Percentiles rank a stretch among this genome's conserved stretches.
phyloP scores from a whole-genome alignment of 495 filamentous ascomycete genomes.

The Bombardia bombarda region DNA sequence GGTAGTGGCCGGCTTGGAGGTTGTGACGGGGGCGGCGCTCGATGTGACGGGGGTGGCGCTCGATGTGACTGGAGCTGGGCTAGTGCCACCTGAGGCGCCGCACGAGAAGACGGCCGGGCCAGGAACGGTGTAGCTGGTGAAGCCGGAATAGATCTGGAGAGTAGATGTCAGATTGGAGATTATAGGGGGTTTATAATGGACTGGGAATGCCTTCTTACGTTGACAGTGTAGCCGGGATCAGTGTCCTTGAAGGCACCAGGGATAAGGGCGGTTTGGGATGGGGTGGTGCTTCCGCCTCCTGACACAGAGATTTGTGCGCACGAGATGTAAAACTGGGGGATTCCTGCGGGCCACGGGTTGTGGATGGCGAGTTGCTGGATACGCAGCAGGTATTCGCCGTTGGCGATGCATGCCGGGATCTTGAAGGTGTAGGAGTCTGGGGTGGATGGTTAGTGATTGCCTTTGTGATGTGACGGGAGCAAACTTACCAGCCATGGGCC shows the following conservation, averaged over 20 bases:
- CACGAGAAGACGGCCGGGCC: constrained; percentile 20
- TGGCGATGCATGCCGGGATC: constrained; percentile 47
- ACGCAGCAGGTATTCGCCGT: constrained; percentile 55
- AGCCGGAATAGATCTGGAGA: constrained; percentile 22
- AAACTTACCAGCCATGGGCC: constrained; percentile 32
- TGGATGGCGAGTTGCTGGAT: constrained; percentile 56
- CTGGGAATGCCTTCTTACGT: constrained; percentile 13
- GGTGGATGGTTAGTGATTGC: no score
- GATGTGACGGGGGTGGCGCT: not conserved
- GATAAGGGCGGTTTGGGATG: constrained; percentile 40
- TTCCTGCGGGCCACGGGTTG: constrained; percentile 42
- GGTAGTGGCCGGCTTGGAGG: not conserved
- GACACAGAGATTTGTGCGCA: constrained; percentile 55
- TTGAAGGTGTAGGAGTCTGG: constrained; percentile 39
- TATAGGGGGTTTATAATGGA: not conserved
- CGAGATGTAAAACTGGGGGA: constrained; percentile 47
- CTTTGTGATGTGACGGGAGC: not conserved
- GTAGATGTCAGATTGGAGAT: not conserved
- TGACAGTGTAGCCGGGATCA: constrained; percentile 48
- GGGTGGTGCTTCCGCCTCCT: constrained; percentile 41
- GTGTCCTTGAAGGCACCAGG: constrained; percentile 47
- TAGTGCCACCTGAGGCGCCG: constrained; percentile 4
- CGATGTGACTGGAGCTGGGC: not conserved
- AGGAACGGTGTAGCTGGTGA: constrained; percentile 23
- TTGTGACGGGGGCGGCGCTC: not conserved